Conservation (phyloP, 768 basidiomycete species). For the Phanerochaete sordida region DNA sequence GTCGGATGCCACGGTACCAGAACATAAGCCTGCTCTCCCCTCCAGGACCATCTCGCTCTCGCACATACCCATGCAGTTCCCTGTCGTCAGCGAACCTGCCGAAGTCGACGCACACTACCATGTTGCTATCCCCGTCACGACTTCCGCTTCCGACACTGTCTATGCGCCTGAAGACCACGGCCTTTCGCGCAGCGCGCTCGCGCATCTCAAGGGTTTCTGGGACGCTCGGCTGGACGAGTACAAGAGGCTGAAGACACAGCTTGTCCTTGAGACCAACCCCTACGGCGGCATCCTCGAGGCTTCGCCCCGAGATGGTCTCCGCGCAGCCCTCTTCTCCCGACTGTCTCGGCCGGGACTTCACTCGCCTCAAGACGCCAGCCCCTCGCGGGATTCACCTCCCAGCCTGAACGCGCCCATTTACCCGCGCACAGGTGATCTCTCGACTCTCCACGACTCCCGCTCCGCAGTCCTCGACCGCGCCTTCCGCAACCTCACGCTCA, state of each 20-base stretch:
- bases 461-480: constrained; percentile 54
- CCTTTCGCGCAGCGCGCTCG: constrained; percentile 56
- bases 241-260: constrained; percentile 27
- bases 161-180: constrained; percentile 43
- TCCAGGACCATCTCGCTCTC: constrained; percentile 3
- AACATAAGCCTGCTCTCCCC: constrained; percentile 10
- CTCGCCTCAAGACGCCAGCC: background rate
- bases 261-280: constrained; percentile 11
- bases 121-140: background rate
- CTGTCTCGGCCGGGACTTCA: background rate
- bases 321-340: constrained; percentile 1
- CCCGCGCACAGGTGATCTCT: constrained; percentile 64
- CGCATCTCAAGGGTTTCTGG: constrained; percentile 64
- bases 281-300: constrained; percentile 20
- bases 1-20: background rate
- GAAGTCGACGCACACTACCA: background rate
- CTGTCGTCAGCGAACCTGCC: background rate
- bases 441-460: constrained; percentile 55
- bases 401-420: constrained; percentile 31
- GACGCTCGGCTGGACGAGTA: constrained; percentile 49
- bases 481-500: constrained; percentile 53
- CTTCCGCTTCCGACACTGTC: background rate
- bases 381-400: constrained; percentile 2
- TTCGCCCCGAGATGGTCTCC: constrained; percentile 3
- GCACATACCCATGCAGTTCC: background rate